These are phyloP conservation scores for Pyronema omphalodes DNA, from an alignment of 495 filamentous ascomycete species.

Conservation along the genomic window DNA sequence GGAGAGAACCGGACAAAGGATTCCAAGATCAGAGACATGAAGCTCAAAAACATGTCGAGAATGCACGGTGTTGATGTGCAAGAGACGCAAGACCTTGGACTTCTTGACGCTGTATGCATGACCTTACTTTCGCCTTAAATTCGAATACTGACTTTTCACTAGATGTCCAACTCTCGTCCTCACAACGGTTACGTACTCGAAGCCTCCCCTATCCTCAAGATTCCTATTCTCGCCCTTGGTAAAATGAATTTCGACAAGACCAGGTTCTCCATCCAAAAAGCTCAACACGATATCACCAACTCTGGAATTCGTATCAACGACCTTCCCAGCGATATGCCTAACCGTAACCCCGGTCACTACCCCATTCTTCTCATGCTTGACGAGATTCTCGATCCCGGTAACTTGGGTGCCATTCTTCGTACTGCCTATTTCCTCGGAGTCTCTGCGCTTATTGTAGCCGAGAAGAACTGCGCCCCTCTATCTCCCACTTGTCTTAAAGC, in stretches of 20 bases:
- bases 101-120: conserved; percentile 41
- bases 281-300: conserved; percentile 37
- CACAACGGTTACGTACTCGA: conserved; percentile 88
- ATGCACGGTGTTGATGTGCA: conserved; percentile 35
- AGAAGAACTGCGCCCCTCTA: conserved; percentile 40
- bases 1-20: conserved; percentile 31
- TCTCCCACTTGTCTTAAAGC: conserved; percentile 66
- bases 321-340: conserved; percentile 30
- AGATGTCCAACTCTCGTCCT: conserved; percentile 61
- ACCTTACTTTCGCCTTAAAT: too few relatives aligned
- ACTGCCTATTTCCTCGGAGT: conserved; percentile 73
- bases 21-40: conserved; percentile 25
- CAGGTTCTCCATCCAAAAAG: conserved; percentile 40
- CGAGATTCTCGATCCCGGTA: conserved; percentile 72
- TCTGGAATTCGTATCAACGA: not conserved
- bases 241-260: conserved; percentile 26
- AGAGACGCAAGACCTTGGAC: conserved; percentile 32
- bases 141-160: not conserved
- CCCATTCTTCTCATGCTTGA: conserved; percentile 71
- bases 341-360: conserved; percentile 30
- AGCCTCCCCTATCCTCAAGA: conserved; percentile 58
- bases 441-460: conserved; percentile 51
- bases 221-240: conserved; percentile 45
- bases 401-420: conserved; percentile 75
- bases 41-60: conserved; percentile 40